phyloP scores from a whole-genome alignment of 2,329 filamentous ascomycete species.

The Cucurbitaria berberidis region DNA sequence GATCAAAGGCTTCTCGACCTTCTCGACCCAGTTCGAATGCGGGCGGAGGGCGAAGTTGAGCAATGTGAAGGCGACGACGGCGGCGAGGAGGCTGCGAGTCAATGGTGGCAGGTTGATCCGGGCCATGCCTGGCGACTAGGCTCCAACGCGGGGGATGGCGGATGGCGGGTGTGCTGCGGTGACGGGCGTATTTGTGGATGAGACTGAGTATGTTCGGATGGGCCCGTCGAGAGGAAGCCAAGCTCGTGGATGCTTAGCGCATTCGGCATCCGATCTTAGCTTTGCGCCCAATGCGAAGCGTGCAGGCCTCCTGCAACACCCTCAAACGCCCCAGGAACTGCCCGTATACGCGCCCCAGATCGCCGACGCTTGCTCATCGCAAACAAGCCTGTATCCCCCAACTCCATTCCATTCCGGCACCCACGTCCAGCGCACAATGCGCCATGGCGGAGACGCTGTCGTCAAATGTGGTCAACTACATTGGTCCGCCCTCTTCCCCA shows the following conservation, averaged over 20 bases:
- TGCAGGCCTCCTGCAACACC: neutral
- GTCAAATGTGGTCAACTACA: constrained; percentile 71
- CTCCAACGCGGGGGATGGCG: neutral
- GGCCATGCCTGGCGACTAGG: constrained; percentile 61
- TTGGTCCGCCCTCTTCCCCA: constrained; percentile 41
- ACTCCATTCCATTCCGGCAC: neutral
- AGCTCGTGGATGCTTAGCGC: neutral
- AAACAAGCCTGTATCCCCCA: neutral
- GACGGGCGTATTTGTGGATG: too few relatives aligned
- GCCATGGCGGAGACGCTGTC: constrained; percentile 55
- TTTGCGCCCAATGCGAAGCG: neutral
- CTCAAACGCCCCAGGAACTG: neutral
- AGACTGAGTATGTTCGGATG: neutral
- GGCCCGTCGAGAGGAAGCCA: neutral
- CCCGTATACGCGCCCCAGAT: neutral
- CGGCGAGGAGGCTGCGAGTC: constrained; percentile 80
- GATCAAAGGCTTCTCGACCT: constrained; percentile 51
- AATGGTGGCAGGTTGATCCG: constrained; percentile 92
- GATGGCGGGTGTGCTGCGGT: too few relatives aligned
- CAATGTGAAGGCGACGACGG: constrained; percentile 76
- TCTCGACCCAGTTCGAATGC: constrained; percentile 51
- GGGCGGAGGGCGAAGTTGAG: constrained; percentile 78
- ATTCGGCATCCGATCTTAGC: neutral
- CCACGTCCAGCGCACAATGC: constrained; percentile 40
- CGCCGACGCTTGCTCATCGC: constrained; percentile 5